A percentile compares a stretch with the other conserved stretches of the same genome.
phyloP scores from a whole-genome alignment of 768 basidiomycete genomes.

The Calocybe indica region DNA sequence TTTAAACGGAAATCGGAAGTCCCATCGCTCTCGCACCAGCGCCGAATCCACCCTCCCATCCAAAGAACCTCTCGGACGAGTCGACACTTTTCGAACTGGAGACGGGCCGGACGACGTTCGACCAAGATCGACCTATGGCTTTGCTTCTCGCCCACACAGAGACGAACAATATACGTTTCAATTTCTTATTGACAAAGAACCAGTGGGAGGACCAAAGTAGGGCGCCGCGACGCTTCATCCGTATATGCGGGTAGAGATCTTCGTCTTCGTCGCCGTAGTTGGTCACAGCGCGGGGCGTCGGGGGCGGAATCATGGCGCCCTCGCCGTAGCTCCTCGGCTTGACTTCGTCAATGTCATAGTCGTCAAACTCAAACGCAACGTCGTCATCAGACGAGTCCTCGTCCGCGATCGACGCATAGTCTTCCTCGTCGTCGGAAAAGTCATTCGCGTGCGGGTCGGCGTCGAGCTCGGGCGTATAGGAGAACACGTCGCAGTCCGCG shows the following conservation, averaged over 20 bases:
- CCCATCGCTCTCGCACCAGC: constrained; percentile 83
- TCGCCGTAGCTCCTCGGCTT: constrained; percentile 31
- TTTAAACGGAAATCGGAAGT: constrained; percentile 24
- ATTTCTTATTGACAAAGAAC: constrained; percentile 93
- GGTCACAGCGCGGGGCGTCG: constrained; percentile 33
- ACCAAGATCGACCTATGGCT: constrained; percentile 47
- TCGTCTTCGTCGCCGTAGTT: constrained; percentile 31
- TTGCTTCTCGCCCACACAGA: constrained; percentile 85
- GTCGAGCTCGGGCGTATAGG: constrained; percentile 89
- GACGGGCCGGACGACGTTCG: constrained; percentile 37
- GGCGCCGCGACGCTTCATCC: constrained; percentile 62
- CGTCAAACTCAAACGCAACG: constrained; percentile 71
- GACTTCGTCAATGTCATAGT: constrained; percentile 67
- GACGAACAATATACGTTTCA: constrained; percentile 88
- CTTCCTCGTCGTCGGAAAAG: constrained; percentile 75
- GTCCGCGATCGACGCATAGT: constrained; percentile 57
- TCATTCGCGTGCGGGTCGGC: constrained; percentile 91
- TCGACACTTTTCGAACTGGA: constrained; percentile 26
- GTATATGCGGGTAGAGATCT: constrained; percentile 32
- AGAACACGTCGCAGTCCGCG: constrained; percentile 91
- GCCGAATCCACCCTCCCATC: constrained; percentile 74
- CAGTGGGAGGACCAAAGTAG: constrained; percentile 95
- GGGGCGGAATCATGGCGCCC: constrained; percentile 31
- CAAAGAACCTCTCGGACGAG: constrained; percentile 58
- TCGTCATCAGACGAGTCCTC: constrained; percentile 74